Conservation (phyloP, 2,329 filamentous ascomycete species). For the Verticillium isaacii region DNA sequence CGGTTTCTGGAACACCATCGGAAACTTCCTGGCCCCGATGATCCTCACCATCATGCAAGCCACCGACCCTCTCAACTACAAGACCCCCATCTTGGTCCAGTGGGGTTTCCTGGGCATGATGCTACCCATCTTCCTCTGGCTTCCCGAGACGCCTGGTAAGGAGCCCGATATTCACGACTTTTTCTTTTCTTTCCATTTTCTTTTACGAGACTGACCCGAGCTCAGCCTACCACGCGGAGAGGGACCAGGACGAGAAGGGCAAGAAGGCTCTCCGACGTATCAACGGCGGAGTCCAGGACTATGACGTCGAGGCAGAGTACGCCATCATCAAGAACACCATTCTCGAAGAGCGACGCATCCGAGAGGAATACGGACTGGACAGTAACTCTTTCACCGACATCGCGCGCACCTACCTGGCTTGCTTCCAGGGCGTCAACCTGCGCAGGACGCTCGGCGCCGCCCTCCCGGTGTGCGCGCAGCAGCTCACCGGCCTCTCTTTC, state of each 20-base stretch:
- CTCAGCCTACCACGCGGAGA: slow-evolving; percentile 25
- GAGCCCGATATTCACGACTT: neutral
- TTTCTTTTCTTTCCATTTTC: accelerated
- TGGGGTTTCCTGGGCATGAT: slow-evolving; percentile 39
- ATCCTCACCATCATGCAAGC: slow-evolving; percentile 29
- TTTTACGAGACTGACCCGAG: neutral
- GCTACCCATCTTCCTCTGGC: slow-evolving; percentile 28
- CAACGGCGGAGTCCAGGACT: slow-evolving; percentile 19
- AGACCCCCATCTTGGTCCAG: slow-evolving; percentile 35
- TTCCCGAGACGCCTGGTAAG: slow-evolving; percentile 31
- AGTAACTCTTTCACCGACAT: slow-evolving; percentile 18
- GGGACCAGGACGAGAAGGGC: slow-evolving; percentile 14
- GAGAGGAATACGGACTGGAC: neutral
- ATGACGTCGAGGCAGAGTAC: slow-evolving; percentile 22
- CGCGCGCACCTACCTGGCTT: slow-evolving; percentile 6
- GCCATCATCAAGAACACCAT: slow-evolving; percentile 15
- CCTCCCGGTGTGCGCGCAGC: slow-evolving; percentile 18
- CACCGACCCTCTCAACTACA: slow-evolving; percentile 25
- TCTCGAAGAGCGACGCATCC: slow-evolving; percentile 16
- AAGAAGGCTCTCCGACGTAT: slow-evolving; percentile 13
- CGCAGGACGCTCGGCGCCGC: slow-evolving; percentile 22
- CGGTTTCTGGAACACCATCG: slow-evolving; percentile 38
- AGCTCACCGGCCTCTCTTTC: slow-evolving; percentile 16
- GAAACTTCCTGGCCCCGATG: slow-evolving; percentile 34
- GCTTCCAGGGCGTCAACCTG: slow-evolving; percentile 21